Conservation (phyloP, 116 monocot genomes). For the Trichopus zeylanicus region DNA sequence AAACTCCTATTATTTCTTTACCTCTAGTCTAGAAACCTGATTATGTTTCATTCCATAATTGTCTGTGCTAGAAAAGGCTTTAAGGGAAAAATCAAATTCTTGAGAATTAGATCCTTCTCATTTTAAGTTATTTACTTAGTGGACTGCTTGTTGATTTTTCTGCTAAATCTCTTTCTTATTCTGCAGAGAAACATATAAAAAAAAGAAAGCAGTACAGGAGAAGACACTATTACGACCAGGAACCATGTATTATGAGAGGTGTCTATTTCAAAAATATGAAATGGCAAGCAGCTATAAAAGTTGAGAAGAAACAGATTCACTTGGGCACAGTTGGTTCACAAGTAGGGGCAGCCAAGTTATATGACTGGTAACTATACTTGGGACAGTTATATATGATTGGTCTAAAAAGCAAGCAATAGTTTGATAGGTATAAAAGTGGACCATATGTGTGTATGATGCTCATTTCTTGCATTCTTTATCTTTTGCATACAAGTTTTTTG, state of each 20-base stretch:
- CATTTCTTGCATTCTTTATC: no score
- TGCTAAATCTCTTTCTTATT: background rate
- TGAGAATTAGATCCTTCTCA: no score
- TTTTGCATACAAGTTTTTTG: no score
- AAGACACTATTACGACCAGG: slow-evolving; percentile 61
- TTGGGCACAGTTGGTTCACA: slow-evolving; percentile 68
- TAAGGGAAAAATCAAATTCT: no score
- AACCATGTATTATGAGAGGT: slow-evolving; percentile 66
- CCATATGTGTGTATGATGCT: background rate
- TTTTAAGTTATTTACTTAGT: background rate
- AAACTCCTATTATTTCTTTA: no score
- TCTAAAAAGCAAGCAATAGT: no score
- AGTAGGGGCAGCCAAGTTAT: slow-evolving; percentile 58
- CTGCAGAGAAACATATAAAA: slow-evolving; percentile 54
- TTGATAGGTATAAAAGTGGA: background rate
- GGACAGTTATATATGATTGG: background rate
- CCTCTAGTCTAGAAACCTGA: no score
- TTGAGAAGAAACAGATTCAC: slow-evolving; percentile 78
- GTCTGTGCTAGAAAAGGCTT: no score
- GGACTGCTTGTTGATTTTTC: background rate
- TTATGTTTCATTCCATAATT: no score
- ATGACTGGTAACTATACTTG: slow-evolving; percentile 28
- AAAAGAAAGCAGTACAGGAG: slow-evolving; percentile 57
- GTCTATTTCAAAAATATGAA: slow-evolving; percentile 82
- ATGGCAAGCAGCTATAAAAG: slow-evolving; percentile 82